phyloP scores from a whole-genome alignment of 768 basidiomycete species.

The Tulasnella sp. region DNA sequence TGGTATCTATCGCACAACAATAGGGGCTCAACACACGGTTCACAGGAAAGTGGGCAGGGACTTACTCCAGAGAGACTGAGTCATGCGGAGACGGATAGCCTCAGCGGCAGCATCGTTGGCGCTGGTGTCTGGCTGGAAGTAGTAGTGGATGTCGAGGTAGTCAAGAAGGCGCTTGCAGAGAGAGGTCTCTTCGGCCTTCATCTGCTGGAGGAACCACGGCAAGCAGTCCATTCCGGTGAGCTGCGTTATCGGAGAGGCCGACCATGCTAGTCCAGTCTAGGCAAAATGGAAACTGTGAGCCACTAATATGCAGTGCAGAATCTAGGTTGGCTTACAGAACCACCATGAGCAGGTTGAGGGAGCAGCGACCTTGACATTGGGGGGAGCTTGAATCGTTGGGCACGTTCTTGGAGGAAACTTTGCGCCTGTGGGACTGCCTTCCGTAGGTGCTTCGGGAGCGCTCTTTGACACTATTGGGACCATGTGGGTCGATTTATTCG shows the following conservation, averaged over 20 bases:
- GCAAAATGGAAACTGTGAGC: neutral
- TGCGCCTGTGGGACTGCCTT: constrained; percentile 79
- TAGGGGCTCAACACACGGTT: too few relatives aligned
- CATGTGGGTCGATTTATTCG: constrained; percentile 77
- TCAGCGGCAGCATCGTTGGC: constrained; percentile 52
- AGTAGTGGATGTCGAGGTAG: constrained; percentile 53
- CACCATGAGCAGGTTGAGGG: constrained; percentile 43
- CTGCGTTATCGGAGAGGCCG: constrained; percentile 50
- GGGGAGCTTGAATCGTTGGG: constrained; percentile 73
- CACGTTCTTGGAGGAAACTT: constrained; percentile 94
- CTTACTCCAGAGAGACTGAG: constrained; percentile 49
- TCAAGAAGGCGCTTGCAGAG: constrained; percentile 48
- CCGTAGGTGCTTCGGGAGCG: constrained; percentile 88
- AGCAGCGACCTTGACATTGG: constrained; percentile 47
- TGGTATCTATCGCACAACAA: constrained; percentile 35
- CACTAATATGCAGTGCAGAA: constrained; percentile 35
- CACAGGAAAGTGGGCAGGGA: too few relatives aligned
- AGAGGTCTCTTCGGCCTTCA: constrained; percentile 42
- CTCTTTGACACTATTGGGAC: constrained; percentile 85
- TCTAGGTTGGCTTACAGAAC: constrained; percentile 33
- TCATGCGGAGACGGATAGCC: constrained; percentile 50
- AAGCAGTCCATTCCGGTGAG: constrained; percentile 54
- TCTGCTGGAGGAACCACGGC: constrained; percentile 54
- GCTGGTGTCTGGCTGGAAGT: constrained; percentile 52
- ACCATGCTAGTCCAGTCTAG: constrained; percentile 53